A percentile compares a stretch with the other conserved stretches of the same genome.
phyloP scores from a whole-genome alignment of 306 rosid genomes.

The Quillaja saponaria region DNA sequence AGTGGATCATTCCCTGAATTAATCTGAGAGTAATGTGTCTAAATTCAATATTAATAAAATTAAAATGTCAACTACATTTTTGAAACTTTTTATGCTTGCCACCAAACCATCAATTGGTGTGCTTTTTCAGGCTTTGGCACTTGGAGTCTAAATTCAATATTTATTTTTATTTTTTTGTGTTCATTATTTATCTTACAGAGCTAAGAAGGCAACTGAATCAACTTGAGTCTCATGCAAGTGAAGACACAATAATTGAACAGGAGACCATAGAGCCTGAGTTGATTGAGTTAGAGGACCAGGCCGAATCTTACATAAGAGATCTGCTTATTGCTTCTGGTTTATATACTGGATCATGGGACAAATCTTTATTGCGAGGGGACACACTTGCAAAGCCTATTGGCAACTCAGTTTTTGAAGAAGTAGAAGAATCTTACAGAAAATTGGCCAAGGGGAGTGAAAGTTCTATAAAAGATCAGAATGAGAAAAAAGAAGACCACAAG shows the following conservation, averaged over 20 bases:
- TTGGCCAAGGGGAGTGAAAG: slow-evolving; percentile 35
- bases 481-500: slow-evolving; percentile 50
- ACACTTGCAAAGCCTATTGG: slow-evolving; percentile 67
- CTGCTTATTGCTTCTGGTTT: slow-evolving; percentile 85
- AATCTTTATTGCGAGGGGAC: slow-evolving; percentile 59
- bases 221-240: slow-evolving; percentile 65
- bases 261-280: slow-evolving; percentile 51
- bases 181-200: slow-evolving; percentile 49
- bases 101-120: background rate
- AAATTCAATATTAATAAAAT: too few relatives aligned
- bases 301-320: slow-evolving; percentile 80
- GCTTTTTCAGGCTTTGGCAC: background rate
- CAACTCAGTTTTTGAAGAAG: slow-evolving; percentile 71
- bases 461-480: slow-evolving; percentile 45
- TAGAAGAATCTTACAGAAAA: slow-evolving; percentile 68
- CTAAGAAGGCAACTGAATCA: slow-evolving; percentile 77
- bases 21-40: too few relatives aligned
- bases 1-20: slow-evolving; percentile 16
- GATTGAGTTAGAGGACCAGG: slow-evolving; percentile 62
- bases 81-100: background rate
- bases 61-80: too few relatives aligned
- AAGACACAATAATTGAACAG: slow-evolving; percentile 40
- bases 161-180: slow-evolving; percentile 17
- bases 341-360: slow-evolving; percentile 76
- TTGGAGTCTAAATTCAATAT: background rate